Evolutionary conservation across 148 eudicot species (phyloP).

Genomic region (Silene conica): DNA sequence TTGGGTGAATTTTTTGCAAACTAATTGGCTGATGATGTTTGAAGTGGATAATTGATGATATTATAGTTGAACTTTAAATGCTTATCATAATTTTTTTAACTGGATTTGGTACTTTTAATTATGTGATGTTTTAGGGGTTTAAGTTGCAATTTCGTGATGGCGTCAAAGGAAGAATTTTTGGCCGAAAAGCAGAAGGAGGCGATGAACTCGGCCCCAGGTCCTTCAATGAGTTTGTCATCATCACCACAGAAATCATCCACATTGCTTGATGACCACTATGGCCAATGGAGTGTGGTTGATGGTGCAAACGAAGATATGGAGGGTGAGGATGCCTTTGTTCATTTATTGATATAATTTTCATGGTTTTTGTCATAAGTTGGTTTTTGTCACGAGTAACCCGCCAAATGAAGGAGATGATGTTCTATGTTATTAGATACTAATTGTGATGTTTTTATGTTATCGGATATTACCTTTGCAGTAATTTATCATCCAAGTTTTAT

Average conservation of each 20-base stretch:
- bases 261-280: conserved; percentile 32
- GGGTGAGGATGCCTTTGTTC: conserved; percentile 38
- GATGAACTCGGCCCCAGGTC: conserved; percentile 44
- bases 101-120: conserved; percentile 1
- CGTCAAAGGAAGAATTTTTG: conserved; percentile 82
- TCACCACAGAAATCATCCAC: conserved; percentile 35
- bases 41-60: too few relatives aligned
- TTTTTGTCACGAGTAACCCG: too few relatives aligned
- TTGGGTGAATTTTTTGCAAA: too few relatives aligned
- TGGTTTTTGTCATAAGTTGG: neutral
- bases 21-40: neutral
- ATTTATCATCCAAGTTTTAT: too few relatives aligned
- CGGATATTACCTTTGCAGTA: too few relatives aligned
- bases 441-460: too few relatives aligned
- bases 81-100: neutral
- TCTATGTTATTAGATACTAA: too few relatives aligned
- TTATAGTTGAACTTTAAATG: too few relatives aligned
- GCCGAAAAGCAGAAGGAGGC: conserved; percentile 90
- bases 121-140: conserved; percentile 23
- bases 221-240: conserved; percentile 26
- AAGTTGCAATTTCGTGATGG: conserved; percentile 44
- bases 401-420: too few relatives aligned
- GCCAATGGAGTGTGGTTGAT: conserved; percentile 39
- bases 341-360: neutral
- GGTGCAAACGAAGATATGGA: conserved; percentile 61